Evolutionary conservation across 2,329 filamentous ascomycete species (phyloP), one percentile per base, ranked within the genome.

Genomic region (Kalaharituber pfeilii): DNA sequence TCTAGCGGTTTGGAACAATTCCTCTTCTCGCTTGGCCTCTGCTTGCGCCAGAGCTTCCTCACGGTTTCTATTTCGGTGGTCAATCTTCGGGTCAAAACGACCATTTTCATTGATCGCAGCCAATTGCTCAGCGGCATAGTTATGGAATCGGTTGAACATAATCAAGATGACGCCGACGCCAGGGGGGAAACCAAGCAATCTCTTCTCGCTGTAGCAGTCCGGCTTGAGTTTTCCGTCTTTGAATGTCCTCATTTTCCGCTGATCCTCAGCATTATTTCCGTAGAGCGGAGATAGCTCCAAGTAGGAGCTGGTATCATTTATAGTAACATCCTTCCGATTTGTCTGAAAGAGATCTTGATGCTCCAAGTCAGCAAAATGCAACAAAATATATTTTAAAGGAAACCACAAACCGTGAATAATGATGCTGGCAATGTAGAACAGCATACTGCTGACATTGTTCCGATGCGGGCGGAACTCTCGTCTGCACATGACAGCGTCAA

Each of bases 111-210:
- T 94, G 68, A 95, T 89, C n/a, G 75, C 70, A 0, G 84, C 84
- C 18, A 95, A 71, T 57, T 89, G 82, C 53, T 80, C 76, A 1
- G 84, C 87, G 0, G 87, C 78, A 60, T 91, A 76, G 68, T 96
- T 95, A 69, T 95, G 89, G 69, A 93, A 93, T 24, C 80, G 76
- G 63, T 82, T 82, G 69, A 86, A 81, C 82, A 87, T 86, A 67
- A 88, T 75, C 26, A 88, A 69, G 2, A 88, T 63, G 3, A 84
- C 79, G 54, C 78, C 75, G 3, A 84, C 81, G 11, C 82, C 82
- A 0, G 84, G 81, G 0, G 84, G 84, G 63, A 84, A 81, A 8
- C 78, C 81, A 24, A 81, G 68, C 1, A 87, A 70, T 53, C 84
- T 75, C 67, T 80, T 79, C 63, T 86, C 82, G 2, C 81, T 78